These are phyloP conservation scores for Verticillium alfalfae DNA, from an alignment of 2,329 filamentous ascomycete genomes.

Conservation along the genomic window DNA sequence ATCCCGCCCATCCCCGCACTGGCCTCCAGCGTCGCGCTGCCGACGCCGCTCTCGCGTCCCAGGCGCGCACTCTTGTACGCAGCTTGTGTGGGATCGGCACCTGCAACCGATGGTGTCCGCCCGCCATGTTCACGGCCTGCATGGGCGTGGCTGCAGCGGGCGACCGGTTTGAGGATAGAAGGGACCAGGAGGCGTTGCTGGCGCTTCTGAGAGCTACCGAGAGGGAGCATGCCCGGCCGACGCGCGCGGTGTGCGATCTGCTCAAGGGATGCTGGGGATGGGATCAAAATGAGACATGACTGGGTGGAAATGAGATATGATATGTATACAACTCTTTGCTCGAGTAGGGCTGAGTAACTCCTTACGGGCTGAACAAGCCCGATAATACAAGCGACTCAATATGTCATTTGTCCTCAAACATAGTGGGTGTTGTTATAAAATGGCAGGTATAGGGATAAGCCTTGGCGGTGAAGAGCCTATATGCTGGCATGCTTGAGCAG, in stretches of 20 bases:
- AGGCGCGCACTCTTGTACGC: constrained; percentile 41
- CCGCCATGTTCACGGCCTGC: constrained; percentile 50
- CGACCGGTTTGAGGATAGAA: constrained; percentile 38
- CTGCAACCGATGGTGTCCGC: constrained; percentile 51
- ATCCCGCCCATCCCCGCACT: constrained; percentile 46
- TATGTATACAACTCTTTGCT: too few relatives aligned
- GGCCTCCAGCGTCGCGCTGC: constrained; percentile 29
- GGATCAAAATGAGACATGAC: constrained; percentile 11
- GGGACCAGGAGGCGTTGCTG: constrained; percentile 42
- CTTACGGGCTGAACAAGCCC: too few relatives aligned
- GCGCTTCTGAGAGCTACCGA: constrained; percentile 42
- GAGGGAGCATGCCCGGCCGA: constrained; percentile 46
- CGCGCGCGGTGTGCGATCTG: constrained; percentile 37
- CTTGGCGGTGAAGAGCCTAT: too few relatives aligned
- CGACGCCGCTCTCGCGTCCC: constrained; percentile 25
- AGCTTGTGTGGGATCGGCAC: constrained; percentile 54
- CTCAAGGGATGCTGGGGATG: constrained; percentile 46
- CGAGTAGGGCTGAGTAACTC: too few relatives aligned
- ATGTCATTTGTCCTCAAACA: too few relatives aligned
- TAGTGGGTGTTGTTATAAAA: too few relatives aligned
- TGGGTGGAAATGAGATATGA: constrained; percentile 1
- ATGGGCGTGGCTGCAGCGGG: constrained; percentile 48
- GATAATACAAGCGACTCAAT: too few relatives aligned
- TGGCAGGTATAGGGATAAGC: too few relatives aligned
- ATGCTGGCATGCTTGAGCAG: too few relatives aligned